phyloP scores from a whole-genome alignment of 352 stramenopile genomes.

The Aphanomyces invadans region DNA sequence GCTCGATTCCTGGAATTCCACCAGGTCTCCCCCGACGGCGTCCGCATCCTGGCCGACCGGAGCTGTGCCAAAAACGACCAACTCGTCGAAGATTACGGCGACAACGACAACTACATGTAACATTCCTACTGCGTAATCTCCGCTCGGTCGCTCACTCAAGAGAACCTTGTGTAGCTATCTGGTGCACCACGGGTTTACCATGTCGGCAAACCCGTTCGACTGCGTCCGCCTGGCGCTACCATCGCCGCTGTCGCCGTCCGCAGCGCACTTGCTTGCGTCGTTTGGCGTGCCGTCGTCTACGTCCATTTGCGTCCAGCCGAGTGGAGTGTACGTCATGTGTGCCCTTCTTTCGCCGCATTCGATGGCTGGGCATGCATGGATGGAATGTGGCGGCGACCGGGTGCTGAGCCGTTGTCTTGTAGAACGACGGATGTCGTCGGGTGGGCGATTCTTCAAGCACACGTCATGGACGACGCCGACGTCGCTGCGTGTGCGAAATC shows the following conservation, averaged over 20 bases:
- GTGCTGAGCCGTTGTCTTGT: no score
- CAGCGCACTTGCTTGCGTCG: slow-evolving; percentile 20
- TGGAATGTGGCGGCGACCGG: no score
- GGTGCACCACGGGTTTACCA: slow-evolving; percentile 88
- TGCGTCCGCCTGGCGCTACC: slow-evolving; percentile 55
- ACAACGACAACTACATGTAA: slow-evolving; percentile 85
- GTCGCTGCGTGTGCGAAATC: neutral
- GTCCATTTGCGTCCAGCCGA: slow-evolving; percentile 21
- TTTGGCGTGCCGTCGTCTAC: neutral
- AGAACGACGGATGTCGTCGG: neutral
- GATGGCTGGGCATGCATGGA: no score
- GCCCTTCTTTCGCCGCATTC: no score
- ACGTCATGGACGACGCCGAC: neutral
- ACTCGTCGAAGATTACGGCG: slow-evolving; percentile 93
- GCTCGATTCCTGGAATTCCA: slow-evolving; percentile 58
- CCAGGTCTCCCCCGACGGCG: slow-evolving; percentile 27
- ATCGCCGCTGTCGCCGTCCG: slow-evolving; percentile 8
- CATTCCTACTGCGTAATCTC: no score
- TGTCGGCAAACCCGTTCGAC: slow-evolving; percentile 81
- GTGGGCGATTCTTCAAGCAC: neutral
- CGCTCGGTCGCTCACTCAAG: no score
- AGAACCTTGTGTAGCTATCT: slow-evolving; percentile 81
- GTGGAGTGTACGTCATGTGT: slow-evolving; percentile 19
- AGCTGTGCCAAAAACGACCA: slow-evolving; percentile 33
- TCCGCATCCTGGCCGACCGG: slow-evolving; percentile 66